Percentiles rank a stretch among this genome's conserved stretches.
Conservation (phyloP, 2,329 filamentous ascomycete species). For the Gaeumannomyces sp. region DNA sequence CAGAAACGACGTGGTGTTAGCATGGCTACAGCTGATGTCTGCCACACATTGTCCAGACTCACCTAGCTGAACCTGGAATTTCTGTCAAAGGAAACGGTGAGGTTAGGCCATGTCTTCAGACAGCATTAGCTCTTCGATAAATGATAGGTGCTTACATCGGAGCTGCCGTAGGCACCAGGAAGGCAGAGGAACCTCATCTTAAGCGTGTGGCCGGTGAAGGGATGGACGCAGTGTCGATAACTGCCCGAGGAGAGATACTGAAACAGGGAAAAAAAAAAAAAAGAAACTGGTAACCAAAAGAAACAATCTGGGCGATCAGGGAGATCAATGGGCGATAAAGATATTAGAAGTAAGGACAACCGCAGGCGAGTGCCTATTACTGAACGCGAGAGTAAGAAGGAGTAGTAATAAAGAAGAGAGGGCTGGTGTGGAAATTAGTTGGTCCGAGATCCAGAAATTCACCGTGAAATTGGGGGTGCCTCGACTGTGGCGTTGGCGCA, state of each 20-base stretch:
- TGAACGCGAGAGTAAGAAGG: neutral
- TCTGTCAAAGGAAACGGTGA: conserved; percentile 28
- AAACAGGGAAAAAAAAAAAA: neutral
- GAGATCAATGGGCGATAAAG: too few species aligned
- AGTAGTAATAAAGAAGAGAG: neutral
- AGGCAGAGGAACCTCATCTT: conserved; percentile 52
- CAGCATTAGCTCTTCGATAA: conserved; percentile 7
- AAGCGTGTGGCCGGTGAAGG: conserved; percentile 5
- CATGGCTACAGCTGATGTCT: neutral
- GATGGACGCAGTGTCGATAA: neutral
- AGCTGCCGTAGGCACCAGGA: conserved; percentile 51
- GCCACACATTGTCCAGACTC: conserved; percentile 13
- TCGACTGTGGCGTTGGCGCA: neutral
- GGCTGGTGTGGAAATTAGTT: neutral
- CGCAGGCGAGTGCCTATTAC: neutral
- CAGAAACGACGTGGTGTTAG: neutral
- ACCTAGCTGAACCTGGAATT: conserved; percentile 52
- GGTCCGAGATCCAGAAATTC: neutral
- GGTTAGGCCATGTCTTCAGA: conserved; percentile 14
- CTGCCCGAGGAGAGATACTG: neutral
- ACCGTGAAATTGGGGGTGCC: neutral
- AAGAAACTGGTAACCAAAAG: neutral
- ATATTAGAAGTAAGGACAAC: neutral
- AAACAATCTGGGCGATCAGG: too few species aligned
- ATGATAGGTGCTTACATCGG: conserved; percentile 34